Conservation (phyloP, 352 stramenopile species). For the Pythium brassicae region DNA sequence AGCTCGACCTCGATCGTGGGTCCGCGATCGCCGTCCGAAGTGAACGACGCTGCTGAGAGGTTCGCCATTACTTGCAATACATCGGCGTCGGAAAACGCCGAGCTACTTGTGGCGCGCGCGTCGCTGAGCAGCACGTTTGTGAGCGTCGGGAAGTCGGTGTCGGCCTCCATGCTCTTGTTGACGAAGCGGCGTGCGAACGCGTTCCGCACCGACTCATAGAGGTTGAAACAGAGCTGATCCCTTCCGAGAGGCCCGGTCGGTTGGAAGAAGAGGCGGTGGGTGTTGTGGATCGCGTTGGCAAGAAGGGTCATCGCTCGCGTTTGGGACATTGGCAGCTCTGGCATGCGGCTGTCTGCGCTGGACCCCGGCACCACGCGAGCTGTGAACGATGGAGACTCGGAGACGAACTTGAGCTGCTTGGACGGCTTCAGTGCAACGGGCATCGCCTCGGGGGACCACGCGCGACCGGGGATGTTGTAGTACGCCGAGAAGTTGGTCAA, state of each 20-base stretch:
- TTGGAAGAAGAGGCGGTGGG: constrained; percentile 1
- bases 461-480: background rate
- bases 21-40: background rate
- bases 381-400: background rate
- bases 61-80: constrained; percentile 1
- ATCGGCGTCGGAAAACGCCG: background rate
- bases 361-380: background rate
- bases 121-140: constrained; percentile 1
- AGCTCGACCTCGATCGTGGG: constrained; percentile 2
- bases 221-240: no score
- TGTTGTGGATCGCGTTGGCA: background rate
- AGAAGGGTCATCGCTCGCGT: background rate
- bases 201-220: background rate
- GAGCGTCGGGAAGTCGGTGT: background rate
- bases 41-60: background rate
- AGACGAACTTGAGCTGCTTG: background rate
- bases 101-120: background rate
- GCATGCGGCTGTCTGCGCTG: background rate
- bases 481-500: background rate
- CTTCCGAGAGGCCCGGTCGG: no score
- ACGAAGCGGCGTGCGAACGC: background rate
- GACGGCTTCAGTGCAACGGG: background rate
- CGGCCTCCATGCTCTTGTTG: background rate
- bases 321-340: constrained; percentile 2
- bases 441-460: background rate